Percentiles rank a stretch among this genome's conserved stretches.
phyloP scores from a whole-genome alignment of 306 rosid genomes.

The Fragaria ananassa region DNA sequence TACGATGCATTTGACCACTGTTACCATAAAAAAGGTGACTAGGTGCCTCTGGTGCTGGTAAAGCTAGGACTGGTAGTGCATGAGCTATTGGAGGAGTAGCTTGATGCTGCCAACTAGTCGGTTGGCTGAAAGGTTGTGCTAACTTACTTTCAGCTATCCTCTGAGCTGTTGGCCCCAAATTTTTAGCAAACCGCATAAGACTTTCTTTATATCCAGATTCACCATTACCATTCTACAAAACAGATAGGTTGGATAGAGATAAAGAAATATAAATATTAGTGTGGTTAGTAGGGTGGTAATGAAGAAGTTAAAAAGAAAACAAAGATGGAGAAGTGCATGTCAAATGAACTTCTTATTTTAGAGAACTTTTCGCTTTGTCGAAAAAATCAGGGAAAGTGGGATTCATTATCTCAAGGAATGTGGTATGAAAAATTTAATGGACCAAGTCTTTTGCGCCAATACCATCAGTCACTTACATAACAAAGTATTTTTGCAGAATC shows the following conservation, averaged over 20 bases:
- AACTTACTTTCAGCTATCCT: constrained; percentile 20
- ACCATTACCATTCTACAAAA: constrained; percentile 14
- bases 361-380: not conserved
- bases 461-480: constrained; percentile 22
- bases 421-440: not conserved
- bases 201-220: constrained; percentile 25
- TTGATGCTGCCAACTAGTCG: constrained; percentile 9
- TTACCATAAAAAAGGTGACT: not conserved
- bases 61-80: constrained; percentile 11
- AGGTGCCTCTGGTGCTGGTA: not conserved
- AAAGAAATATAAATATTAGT: not conserved
- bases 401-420: not conserved
- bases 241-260: not conserved
- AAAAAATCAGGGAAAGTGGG: not conserved
- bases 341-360: not conserved
- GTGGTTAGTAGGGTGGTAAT: not conserved
- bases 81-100: not conserved
- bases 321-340: not conserved
- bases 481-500: constrained; percentile 1
- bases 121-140: not conserved
- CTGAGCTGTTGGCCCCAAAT: constrained; percentile 38
- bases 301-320: not conserved
- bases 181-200: constrained; percentile 21
- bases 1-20: not conserved
- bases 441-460: not conserved